A percentile compares a stretch with the other conserved stretches of the same genome.
phyloP scores from a whole-genome alignment of 2,329 filamentous ascomycete genomes.

The Mollisia scopiformis region DNA sequence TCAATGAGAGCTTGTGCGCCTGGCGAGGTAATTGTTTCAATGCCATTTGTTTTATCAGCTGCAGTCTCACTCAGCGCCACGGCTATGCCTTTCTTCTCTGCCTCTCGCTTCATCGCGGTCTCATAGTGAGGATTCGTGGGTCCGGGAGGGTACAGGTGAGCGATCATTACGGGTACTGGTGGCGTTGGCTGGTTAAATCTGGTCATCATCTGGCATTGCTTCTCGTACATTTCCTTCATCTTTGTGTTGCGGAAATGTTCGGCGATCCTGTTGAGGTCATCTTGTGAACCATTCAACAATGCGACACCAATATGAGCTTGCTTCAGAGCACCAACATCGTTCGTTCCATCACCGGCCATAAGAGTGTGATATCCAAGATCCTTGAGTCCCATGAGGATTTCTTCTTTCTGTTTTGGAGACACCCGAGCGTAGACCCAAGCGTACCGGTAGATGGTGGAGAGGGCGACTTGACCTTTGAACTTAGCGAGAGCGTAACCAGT shows the following conservation, averaged over 20 bases:
- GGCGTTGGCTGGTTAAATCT: conserved; percentile 92
- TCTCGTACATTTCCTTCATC: conserved; percentile 99
- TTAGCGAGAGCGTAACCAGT: conserved; percentile 93
- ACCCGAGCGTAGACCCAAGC: conserved; percentile 98
- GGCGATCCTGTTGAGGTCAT: conserved; percentile 88
- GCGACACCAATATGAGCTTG: conserved; percentile 97
- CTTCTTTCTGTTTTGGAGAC: conserved; percentile 98
- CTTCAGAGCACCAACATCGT: conserved; percentile 96
- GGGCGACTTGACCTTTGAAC: conserved; percentile 79
- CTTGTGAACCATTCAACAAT: conserved; percentile 89
- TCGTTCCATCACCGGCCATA: conserved; percentile 98
- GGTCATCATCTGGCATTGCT: conserved; percentile 88
- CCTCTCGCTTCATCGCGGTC: conserved; percentile 87
- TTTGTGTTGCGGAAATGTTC: conserved; percentile 93
- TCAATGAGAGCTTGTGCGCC: conserved; percentile 63
- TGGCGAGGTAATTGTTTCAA: conserved; percentile 69
- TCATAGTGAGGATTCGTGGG: conserved; percentile 91
- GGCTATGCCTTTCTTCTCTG: conserved; percentile 73
- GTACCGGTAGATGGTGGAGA: conserved; percentile 79
- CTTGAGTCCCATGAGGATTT: conserved; percentile 94
- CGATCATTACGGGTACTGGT: conserved; percentile 90
- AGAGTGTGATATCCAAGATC: conserved; percentile 97
- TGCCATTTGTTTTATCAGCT: conserved; percentile 52
- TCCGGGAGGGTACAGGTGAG: conserved; percentile 91
- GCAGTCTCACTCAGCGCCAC: conserved; percentile 54